Percentiles rank a stretch among this genome's conserved stretches.
Evolutionary conservation across 805 yeast genomes (phyloP).

Genomic region (Ogataea pilisensis): DNA sequence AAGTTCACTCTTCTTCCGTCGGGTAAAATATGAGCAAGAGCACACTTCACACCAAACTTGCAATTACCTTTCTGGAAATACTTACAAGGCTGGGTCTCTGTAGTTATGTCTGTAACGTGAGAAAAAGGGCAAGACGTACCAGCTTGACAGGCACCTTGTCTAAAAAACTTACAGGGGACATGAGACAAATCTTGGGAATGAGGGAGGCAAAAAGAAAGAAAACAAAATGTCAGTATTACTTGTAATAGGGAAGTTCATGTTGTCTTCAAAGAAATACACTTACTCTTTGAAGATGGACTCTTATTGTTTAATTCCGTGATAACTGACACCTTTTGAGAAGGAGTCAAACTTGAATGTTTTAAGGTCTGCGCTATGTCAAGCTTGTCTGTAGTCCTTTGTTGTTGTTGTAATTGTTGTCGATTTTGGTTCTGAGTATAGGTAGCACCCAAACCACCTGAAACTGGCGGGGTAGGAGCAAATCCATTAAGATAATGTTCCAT

Average conservation of each 20-base stretch:
- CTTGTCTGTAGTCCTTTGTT: not conserved
- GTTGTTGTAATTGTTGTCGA: not conserved
- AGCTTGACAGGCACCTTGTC: slow-evolving; percentile 94
- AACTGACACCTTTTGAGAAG: slow-evolving; percentile 19
- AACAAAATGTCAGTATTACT: not conserved
- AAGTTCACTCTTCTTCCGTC: slow-evolving; percentile 82
- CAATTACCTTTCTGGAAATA: slow-evolving; percentile 96
- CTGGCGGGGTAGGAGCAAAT: not conserved
- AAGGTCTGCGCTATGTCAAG: slow-evolving; percentile 16
- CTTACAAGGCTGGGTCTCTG: slow-evolving; percentile 70
- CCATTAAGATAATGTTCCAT: slow-evolving; percentile 4
- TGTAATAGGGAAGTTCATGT: not conserved
- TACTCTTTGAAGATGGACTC: slow-evolving; percentile 24
- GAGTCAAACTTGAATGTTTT: slow-evolving; percentile 17
- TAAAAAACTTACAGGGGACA: slow-evolving; percentile 93
- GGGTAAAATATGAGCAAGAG: slow-evolving; percentile 84
- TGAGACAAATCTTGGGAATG: slow-evolving; percentile 65
- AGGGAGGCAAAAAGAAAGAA: slow-evolving; percentile 15
- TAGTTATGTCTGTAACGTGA: slow-evolving; percentile 60
- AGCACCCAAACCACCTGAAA: not conserved
- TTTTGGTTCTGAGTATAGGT: not conserved
- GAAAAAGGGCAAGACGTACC: slow-evolving; percentile 90
- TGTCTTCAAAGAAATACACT: slow-evolving; percentile 2
- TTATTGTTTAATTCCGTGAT: slow-evolving; percentile 20
- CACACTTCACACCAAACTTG: slow-evolving; percentile 92